Conservation (phyloP, 2,329 filamentous ascomycete genomes). For the Fusarium sp. region DNA sequence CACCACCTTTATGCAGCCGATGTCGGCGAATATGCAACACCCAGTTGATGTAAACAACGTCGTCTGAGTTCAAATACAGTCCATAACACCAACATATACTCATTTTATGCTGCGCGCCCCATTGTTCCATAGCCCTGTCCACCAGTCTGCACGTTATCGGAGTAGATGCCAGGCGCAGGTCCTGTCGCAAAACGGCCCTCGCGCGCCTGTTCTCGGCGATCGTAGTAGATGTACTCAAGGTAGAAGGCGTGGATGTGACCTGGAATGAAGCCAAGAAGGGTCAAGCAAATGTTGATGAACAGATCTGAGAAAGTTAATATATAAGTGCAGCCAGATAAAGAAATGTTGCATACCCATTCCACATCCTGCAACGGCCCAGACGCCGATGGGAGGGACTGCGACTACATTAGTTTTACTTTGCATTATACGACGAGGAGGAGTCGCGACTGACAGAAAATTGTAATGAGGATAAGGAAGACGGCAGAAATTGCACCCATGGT, state of each 20-base stretch:
- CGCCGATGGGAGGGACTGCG: slow-evolving; percentile 72
- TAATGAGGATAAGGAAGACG: slow-evolving; percentile 61
- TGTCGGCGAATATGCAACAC: neutral
- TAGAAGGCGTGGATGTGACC: slow-evolving; percentile 86
- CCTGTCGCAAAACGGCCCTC: slow-evolving; percentile 63
- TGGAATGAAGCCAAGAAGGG: slow-evolving; percentile 76
- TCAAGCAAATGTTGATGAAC: slow-evolving; percentile 73
- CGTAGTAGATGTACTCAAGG: slow-evolving; percentile 83
- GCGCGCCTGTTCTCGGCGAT: slow-evolving; percentile 71
- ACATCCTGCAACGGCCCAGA: slow-evolving; percentile 71
- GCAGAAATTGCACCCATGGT: slow-evolving; percentile 61
- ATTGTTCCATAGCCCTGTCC: slow-evolving; percentile 70
- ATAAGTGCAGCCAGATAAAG: neutral
- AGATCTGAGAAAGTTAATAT: slow-evolving; percentile 55
- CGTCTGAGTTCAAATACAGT: neutral
- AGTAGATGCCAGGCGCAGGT: slow-evolving; percentile 76
- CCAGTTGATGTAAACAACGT: neutral
- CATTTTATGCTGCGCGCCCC: slow-evolving; percentile 43
- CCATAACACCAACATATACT: neutral
- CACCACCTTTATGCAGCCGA: neutral
- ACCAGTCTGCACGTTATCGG: slow-evolving; percentile 76
- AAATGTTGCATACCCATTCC: slow-evolving; percentile 56
- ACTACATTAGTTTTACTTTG: slow-evolving; percentile 31
- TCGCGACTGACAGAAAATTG: slow-evolving; percentile 58
- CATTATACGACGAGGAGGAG: neutral